Evolutionary conservation across 257 asterid species (phyloP), one percentile per base, ranked within the genome.

Genomic region (Solanum stenotomum): DNA sequence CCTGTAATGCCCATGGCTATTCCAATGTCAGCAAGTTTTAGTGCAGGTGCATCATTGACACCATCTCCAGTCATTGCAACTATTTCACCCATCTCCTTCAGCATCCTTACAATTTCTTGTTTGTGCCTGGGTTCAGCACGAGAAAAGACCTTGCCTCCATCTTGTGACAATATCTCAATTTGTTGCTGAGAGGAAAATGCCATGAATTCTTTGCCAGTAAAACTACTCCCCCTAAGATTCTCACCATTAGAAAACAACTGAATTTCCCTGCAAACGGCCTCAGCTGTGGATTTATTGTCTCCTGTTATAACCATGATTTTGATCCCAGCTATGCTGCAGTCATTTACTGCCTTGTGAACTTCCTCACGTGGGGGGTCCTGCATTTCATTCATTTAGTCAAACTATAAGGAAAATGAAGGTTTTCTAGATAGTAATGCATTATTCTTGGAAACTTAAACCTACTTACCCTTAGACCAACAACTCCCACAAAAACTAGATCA

Each of bases 21-120:
- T 65, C 99, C 99, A 88, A 96, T 94, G 89, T 95, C 98, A 79
- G 99, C 98, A 42, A 94, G 96, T 92, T 95, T 96, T 20, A 96
- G 87, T 5, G 99, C 98, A 61, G 99, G 99, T 68, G 99, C 99
- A 92, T 96, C 99, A 88, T 95, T 96, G 52, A 96, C 98, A 23
- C 99, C 99, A 88, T 96, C 99, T 40, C 99, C 99, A 46, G 98
- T 96, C 98, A 96, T 96, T 16, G 99, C 98, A 90, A 96, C 99
- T 56, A 96, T 87, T 90, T 95, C 98, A 6, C 96, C 98, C 93
- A 92, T 91, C 49, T 93, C 98, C 91, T 95, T 95, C 37, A 96
- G 94, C 91, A 95, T 90, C 92, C 98, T 90, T 86, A 96, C 98
- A 35, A 96, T 95, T 63, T 96, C 98, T 88, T 96, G 99, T 90